Percentiles rank a stretch among this genome's conserved stretches.
Conservation (phyloP, 2,329 filamentous ascomycete species). For the Amesomyces nigricolor region DNA sequence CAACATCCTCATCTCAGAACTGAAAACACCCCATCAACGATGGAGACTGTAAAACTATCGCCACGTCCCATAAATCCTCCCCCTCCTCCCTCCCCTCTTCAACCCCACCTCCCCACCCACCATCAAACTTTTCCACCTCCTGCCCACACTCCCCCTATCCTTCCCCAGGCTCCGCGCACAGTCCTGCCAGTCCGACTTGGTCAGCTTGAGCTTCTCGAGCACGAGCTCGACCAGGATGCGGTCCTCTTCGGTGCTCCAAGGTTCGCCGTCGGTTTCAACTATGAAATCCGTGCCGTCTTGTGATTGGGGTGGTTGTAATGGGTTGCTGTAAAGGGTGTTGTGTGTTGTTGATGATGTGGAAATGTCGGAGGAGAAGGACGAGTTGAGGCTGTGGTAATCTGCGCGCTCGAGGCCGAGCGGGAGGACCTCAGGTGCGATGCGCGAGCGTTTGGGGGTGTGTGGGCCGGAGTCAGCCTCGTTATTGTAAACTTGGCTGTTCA, state of each 20-base stretch:
- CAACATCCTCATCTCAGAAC: not conserved
- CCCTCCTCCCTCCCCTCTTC: slow-evolving; percentile 44
- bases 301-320: slow-evolving; percentile 16
- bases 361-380: not conserved
- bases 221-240: slow-evolving; percentile 61
- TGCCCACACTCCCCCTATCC: slow-evolving; percentile 51
- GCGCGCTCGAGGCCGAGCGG: slow-evolving; percentile 54
- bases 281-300: slow-evolving; percentile 36
- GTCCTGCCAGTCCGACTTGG: slow-evolving; percentile 61
- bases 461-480: slow-evolving; percentile 28
- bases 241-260: slow-evolving; percentile 60
- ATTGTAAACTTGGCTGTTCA: slow-evolving; percentile 15
- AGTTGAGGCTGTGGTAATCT: slow-evolving; percentile 51
- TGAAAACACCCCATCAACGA: slow-evolving; percentile 1
- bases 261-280: slow-evolving; percentile 40
- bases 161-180: slow-evolving; percentile 59
- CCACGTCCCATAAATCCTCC: slow-evolving; percentile 52
- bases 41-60: slow-evolving; percentile 33
- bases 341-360: not conserved
- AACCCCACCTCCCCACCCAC: slow-evolving; percentile 54
- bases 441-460: slow-evolving; percentile 54
- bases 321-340: not conserved
- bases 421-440: slow-evolving; percentile 55
- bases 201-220: slow-evolving; percentile 59
- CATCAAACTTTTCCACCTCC: slow-evolving; percentile 60